Evolutionary conservation across 1,139 yeast species (phyloP), one percentile per base, ranked within the genome.

Genomic region (Zhuliangozyma parablackwelliae): DNA sequence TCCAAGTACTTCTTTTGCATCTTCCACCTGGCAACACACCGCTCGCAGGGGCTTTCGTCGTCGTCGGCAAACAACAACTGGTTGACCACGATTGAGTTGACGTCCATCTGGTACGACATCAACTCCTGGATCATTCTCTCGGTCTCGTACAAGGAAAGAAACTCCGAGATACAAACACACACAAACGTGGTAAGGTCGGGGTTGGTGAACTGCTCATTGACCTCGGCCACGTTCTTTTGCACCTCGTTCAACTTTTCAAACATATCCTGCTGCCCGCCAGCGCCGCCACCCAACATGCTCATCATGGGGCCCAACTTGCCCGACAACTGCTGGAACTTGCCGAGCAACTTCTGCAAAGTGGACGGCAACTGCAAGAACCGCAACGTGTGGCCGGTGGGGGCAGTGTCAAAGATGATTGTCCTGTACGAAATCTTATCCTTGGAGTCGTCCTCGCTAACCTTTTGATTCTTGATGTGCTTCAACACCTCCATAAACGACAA

Each of bases 351-450:
- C 51, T 89, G 94, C 45, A 92, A 69, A 5, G 97, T 90, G 16
- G 94, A 77, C 26, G 98, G 98, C 53, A 92, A 78, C 63, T 90
- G 96, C 57, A 92, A 72, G 65, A 92, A 92, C 55, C 98, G 79
- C 50, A 92, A 72, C 2, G 98, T 92, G 63, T 92, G 98, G 29
- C 98, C 98, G 0, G 98, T 92, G 48, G 98, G 98, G 0, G 98
- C 98, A 20, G 98, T 92, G 60, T 92, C 98, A 54, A 92, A 92
- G 47, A 92, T 88, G 49, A 92, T 90, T 10, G 96, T 89, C 51
- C 85, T 87, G 57, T 85, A 92, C 30, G 59, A 51, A 28, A 57
- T 51, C 30, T 53, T 54, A 32, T 66, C 72, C 34, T 43, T 36
- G 16, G 39, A 40, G 8, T 46, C 56, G 26, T 41, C 51, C 23